Percentiles rank a stretch among this genome's conserved stretches.
These are phyloP conservation scores for Grosmannia serpens DNA, from an alignment of 2,329 filamentous ascomycete species.

Conservation along the genomic window DNA sequence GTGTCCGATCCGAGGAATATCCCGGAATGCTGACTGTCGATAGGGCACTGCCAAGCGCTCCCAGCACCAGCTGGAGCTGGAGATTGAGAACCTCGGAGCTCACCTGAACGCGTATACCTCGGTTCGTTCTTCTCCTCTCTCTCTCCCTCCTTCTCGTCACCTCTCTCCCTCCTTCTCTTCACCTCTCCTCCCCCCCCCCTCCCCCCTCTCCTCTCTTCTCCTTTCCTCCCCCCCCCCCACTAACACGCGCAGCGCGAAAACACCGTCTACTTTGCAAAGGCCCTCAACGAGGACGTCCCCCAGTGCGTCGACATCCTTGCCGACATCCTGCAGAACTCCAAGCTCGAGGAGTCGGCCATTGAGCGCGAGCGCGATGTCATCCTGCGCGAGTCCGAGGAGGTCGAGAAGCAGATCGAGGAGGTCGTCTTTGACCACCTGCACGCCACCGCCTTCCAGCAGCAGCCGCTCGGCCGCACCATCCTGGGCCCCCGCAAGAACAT, in stretches of 20 bases:
- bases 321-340: slow-evolving; percentile 99
- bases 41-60: slow-evolving; percentile 88
- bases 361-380: slow-evolving; percentile 99
- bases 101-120: slow-evolving; percentile 99
- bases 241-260: slow-evolving; percentile 66
- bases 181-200: not conserved
- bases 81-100: slow-evolving; percentile 99
- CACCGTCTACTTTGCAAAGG: slow-evolving; percentile 99
- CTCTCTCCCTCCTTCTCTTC: not conserved
- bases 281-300: slow-evolving; percentile 95
- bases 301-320: slow-evolving; percentile 95
- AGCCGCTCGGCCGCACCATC: slow-evolving; percentile 94
- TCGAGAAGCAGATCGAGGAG: slow-evolving; percentile 99
- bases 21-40: not conserved
- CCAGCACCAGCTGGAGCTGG: slow-evolving; percentile 95
- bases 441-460: slow-evolving; percentile 92
- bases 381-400: slow-evolving; percentile 96
- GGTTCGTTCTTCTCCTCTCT: slow-evolving; percentile 36
- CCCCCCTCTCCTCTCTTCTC: not conserved
- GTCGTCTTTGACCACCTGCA: slow-evolving; percentile 99
- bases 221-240: not conserved
- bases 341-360: slow-evolving; percentile 84
- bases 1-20: not conserved
- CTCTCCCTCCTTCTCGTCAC: not conserved
- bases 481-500: slow-evolving; percentile 98